Base-by-base conservation (phyloP, 2,329 filamentous ascomycete genomes). In the Bipolaris victoriae region DNA sequence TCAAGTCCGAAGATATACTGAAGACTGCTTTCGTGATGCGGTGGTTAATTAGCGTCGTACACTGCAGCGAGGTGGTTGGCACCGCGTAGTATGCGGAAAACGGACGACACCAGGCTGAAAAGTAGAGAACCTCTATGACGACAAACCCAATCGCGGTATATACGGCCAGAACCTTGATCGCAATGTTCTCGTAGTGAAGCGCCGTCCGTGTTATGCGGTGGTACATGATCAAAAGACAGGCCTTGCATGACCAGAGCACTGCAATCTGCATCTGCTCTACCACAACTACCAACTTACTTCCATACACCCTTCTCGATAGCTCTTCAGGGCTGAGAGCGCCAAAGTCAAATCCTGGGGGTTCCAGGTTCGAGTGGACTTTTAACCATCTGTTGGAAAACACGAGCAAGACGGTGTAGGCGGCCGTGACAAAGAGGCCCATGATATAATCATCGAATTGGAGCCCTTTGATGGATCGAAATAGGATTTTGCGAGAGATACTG, bases 361-460 rank as follows among this genome's bases (percentile, higher is more conserved):
- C 65, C 0, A 82, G 76, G 47, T 82, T 82, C 7, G 76, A 79
- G 24, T 72, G 70, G 3, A 72, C 68, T 50, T 76, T 69, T 6
- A 74, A 67, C 53, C 80, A 78, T 43, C 76, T 74, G 61, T 81
- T 82, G 60, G 80, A 76, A n/a, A 76, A 75, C 11, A 79, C 77
- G 31, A 87, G 77, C 18, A 84, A 76, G 5, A 76, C 76, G 31
- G 81, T 83, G 57, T 86, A 83, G 46, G 75, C 75, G 11, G 74
- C 75, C 59, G 82, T 73, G 7, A 82, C 79, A 52, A 85, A 75
- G 7, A 82, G 40, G 11, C 67, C 70, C 83, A 87, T 87, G 22
- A 84, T 73, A 65, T 81, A 86, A 66, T 88, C 85, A 63, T 87
- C 85, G 24, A 80, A 65, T 63, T 84, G 81, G n/a, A 85, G 79